Conservation (phyloP, 2,329 filamentous ascomycete species). For the Helicocarpus griseus region DNA sequence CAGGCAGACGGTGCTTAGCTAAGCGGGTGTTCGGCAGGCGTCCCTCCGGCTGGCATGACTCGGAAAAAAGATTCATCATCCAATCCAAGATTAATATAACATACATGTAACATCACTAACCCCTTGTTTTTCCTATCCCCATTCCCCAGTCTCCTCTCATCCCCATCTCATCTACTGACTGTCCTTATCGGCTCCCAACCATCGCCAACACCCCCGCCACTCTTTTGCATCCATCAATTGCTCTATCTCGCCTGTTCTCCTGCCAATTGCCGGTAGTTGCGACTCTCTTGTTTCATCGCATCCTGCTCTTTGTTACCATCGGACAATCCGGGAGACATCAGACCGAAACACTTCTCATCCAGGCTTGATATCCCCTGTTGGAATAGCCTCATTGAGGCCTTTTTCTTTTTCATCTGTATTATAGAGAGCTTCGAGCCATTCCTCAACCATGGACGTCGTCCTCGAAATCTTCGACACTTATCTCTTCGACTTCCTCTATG, state of each 20-base stretch:
- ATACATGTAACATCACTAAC: too few relatives aligned
- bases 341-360: background rate
- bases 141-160: too few relatives aligned
- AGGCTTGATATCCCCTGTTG: background rate
- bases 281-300: background rate
- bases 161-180: background rate
- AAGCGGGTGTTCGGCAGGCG: background rate
- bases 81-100: too few relatives aligned
- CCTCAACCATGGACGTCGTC: conserved; percentile 68
- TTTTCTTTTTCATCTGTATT: background rate
- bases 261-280: background rate
- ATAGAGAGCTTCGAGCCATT: background rate
- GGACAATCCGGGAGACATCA: too few relatives aligned
- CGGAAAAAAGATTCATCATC: too few relatives aligned
- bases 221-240: background rate
- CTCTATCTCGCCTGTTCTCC: background rate
- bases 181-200: too few relatives aligned
- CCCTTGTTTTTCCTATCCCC: too few relatives aligned
- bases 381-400: background rate
- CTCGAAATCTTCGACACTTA: conserved; percentile 78
- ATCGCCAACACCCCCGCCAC: background rate
- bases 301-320: too few relatives aligned
- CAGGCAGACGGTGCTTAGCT: background rate
- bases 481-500: conserved; percentile 70
- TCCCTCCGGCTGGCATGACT: background rate